phyloP scores from a whole-genome alignment of 2,329 filamentous ascomycete species.

The Pestalotiopsis fici region DNA sequence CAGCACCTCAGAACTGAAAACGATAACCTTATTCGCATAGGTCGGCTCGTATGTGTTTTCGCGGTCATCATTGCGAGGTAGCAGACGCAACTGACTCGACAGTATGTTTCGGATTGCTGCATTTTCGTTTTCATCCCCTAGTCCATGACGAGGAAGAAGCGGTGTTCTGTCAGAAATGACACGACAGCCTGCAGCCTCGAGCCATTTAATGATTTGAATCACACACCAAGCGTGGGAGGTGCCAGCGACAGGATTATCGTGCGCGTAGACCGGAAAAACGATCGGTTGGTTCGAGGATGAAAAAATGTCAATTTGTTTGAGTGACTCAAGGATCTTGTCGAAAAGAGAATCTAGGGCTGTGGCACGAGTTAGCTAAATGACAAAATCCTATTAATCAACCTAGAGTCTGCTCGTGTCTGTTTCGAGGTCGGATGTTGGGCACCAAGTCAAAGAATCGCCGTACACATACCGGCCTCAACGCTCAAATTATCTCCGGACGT shows the following conservation, averaged over 20 bases:
- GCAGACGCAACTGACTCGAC: conserved; percentile 8
- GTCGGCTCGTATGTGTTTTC: neutral
- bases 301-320: conserved; percentile 8
- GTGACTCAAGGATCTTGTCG: neutral
- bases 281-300: conserved; percentile 2
- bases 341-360: neutral
- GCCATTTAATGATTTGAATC: neutral
- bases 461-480: too few relatives aligned
- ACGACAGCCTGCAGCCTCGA: neutral
- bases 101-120: conserved; percentile 10
- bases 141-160: neutral
- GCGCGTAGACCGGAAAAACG: conserved; percentile 15
- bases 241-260: conserved; percentile 7
- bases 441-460: too few relatives aligned
- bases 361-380: too few relatives aligned
- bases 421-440: too few relatives aligned
- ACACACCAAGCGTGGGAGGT: conserved; percentile 7
- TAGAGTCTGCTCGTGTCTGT: too few relatives aligned
- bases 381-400: too few relatives aligned
- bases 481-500: too few relatives aligned
- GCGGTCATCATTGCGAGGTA: neutral
- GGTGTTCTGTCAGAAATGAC: conserved; percentile 8
- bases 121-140: neutral
- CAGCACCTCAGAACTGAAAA: conserved; percentile 12
- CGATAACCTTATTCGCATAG: conserved; percentile 8